Percentiles rank a stretch among this genome's conserved stretches.
Evolutionary conservation across 805 yeast species (phyloP).

Genomic region (Kuraishia piskuri): DNA sequence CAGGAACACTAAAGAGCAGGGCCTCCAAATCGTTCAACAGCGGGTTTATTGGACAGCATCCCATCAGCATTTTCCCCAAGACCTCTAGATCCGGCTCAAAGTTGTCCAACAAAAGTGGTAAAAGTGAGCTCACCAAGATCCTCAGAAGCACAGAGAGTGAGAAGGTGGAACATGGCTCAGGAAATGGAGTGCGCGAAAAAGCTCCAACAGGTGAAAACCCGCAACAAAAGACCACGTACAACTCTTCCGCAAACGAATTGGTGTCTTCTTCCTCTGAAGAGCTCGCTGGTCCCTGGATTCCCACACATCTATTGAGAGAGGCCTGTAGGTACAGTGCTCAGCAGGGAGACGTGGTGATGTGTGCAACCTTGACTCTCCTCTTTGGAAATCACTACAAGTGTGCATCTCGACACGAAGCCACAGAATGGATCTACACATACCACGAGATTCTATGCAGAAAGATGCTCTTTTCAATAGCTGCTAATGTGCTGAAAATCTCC

Average conservation of each 20-base stretch:
- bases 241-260: not conserved
- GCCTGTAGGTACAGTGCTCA: slow-evolving; percentile 44
- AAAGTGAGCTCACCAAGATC: slow-evolving; percentile 17
- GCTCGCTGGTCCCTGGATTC: slow-evolving; percentile 45
- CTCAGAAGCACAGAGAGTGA: slow-evolving; percentile 9
- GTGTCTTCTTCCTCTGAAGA: not conserved
- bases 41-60: not conserved
- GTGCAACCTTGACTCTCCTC: slow-evolving; percentile 47
- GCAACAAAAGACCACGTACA: not conserved
- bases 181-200: not conserved
- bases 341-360: slow-evolving; percentile 59
- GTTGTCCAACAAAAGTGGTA: slow-evolving; percentile 14
- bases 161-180: not conserved
- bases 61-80: slow-evolving; percentile 2
- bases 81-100: slow-evolving; percentile 13
- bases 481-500: slow-evolving; percentile 39
- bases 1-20: slow-evolving; percentile 5
- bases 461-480: slow-evolving; percentile 47
- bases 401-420: slow-evolving; percentile 23
- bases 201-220: not conserved
- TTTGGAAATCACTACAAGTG: slow-evolving; percentile 32
- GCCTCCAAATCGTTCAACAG: slow-evolving; percentile 8
- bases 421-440: slow-evolving; percentile 51
- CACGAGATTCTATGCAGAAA: slow-evolving; percentile 43
- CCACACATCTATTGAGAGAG: slow-evolving; percentile 37